Conservation (phyloP, 2,329 filamentous ascomycete species). For the Calonectria leucothoes region DNA sequence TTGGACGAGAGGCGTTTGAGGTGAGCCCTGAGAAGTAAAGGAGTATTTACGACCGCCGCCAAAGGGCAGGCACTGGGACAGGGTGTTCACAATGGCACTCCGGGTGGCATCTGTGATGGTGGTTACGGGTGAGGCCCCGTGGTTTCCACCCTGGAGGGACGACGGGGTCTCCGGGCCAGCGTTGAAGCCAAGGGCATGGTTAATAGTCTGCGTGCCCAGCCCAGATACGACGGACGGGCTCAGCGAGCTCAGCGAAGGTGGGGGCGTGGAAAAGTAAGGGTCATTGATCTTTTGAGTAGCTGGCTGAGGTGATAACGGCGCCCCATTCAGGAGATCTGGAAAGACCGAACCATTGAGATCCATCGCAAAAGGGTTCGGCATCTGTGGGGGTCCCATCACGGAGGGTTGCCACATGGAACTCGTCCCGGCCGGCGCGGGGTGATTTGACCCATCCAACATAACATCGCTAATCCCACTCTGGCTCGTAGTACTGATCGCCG, state of each 20-base stretch:
- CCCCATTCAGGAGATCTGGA: conserved; percentile 78
- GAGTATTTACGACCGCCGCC: conserved; percentile 73
- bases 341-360: conserved; percentile 81
- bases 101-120: conserved; percentile 75
- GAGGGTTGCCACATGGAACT: conserved; percentile 77
- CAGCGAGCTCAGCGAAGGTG: conserved; percentile 78
- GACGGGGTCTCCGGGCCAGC: conserved; percentile 78
- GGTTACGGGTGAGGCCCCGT: conserved; percentile 68
- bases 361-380: conserved; percentile 78
- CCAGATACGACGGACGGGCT: conserved; percentile 79
- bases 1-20: conserved; percentile 64
- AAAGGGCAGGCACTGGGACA: conserved; percentile 68
- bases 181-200: conserved; percentile 73
- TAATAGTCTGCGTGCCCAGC: conserved; percentile 70
- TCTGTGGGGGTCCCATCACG: conserved; percentile 75
- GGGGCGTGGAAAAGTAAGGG: conserved; percentile 82
- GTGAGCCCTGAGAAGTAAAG: conserved; percentile 65
- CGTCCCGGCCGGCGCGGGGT: conserved; percentile 64
- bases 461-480: conserved; percentile 92
- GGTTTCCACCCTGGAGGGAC: conserved; percentile 74
- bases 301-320: conserved; percentile 82
- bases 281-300: conserved; percentile 77
- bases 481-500: conserved; percentile 93
- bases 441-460: conserved; percentile 85
- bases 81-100: conserved; percentile 69